A percentile compares a stretch with the other conserved stretches of the same genome.
These are phyloP conservation scores for Rhodotorula graminis DNA, from an alignment of 768 basidiomycete species.

Conservation along the genomic window DNA sequence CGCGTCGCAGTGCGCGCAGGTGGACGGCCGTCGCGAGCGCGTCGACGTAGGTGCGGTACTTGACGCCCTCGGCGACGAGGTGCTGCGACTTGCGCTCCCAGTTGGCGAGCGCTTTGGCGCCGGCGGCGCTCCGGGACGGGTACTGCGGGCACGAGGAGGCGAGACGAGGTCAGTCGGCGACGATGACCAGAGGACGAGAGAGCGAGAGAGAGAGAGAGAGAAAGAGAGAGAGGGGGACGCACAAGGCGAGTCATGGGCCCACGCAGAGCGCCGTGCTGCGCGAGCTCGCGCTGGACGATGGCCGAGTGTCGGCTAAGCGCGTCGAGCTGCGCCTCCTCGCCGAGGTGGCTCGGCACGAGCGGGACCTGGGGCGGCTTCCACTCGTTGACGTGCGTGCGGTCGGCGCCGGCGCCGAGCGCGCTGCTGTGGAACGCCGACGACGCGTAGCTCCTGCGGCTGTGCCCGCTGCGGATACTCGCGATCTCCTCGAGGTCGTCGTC, in stretches of 20 bases:
- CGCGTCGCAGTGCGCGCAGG: conserved; percentile 78
- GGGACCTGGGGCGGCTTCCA: conserved; percentile 91
- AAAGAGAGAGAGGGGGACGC: conserved; percentile 34
- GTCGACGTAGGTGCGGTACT: conserved; percentile 92
- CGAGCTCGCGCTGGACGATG: conserved; percentile 69
- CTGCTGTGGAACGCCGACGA: conserved; percentile 58
- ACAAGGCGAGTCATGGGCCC: conserved; percentile 78
- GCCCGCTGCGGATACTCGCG: conserved; percentile 39
- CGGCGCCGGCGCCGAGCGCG: conserved; percentile 46
- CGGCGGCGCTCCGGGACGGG: conserved; percentile 66
- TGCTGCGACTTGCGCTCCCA: conserved; percentile 91
- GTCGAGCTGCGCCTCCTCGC: conserved; percentile 90
- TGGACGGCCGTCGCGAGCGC: conserved; percentile 77
- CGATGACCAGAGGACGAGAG: too few species aligned
- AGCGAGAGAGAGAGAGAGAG: too few species aligned
- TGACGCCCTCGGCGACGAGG: conserved; percentile 83
- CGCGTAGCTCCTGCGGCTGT: conserved; percentile 67
- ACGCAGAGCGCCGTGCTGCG: conserved; percentile 74
- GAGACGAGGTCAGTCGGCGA: neutral
- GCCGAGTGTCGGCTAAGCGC: conserved; percentile 75
- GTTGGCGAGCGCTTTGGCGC: conserved; percentile 68
- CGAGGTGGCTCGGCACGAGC: conserved; percentile 72
- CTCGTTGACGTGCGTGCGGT: conserved; percentile 75
- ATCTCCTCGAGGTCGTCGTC: conserved; percentile 47
- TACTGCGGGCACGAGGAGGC: conserved; percentile 56